phyloP scores from a whole-genome alignment of 176 grass and related monocot genomes.

The Avena insularis region DNA sequence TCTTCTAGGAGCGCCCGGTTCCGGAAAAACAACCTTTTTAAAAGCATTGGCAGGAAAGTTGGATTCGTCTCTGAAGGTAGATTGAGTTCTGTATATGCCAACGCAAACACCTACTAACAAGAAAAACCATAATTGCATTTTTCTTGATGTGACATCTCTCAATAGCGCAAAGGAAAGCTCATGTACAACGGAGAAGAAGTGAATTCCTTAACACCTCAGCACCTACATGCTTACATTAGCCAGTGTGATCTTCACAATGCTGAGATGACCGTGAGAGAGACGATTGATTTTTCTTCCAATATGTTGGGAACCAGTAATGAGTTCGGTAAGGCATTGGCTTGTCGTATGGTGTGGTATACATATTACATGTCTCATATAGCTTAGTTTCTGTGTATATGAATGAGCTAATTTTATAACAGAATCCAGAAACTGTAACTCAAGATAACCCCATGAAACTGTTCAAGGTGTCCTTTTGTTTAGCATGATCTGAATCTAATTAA shows the following conservation, averaged over 20 bases:
- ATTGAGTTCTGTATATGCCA: not conserved
- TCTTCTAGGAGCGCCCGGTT: conserved; percentile 68
- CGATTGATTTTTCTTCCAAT: conserved; percentile 53
- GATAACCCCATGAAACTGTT: not conserved
- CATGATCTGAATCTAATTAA: not conserved
- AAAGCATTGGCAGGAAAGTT: conserved; percentile 60
- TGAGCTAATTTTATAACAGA: conserved; percentile 4
- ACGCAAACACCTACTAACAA: not conserved
- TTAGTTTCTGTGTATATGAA: not conserved
- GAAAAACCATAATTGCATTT: conserved; percentile 25
- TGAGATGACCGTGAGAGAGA: conserved; percentile 78
- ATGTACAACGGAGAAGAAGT: conserved; percentile 61
- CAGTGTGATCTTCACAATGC: conserved; percentile 68
- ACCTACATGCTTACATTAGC: conserved; percentile 59
- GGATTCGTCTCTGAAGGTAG: conserved; percentile 53
- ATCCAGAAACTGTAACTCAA: conserved; percentile 21
- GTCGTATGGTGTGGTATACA: not conserved
- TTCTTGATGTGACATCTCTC: conserved; percentile 6
- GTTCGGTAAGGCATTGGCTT: conserved; percentile 45
- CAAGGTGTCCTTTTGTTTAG: not conserved
- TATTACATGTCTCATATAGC: not conserved
- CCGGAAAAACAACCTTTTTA: conserved; percentile 72
- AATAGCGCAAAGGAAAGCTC: conserved; percentile 60
- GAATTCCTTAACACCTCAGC: conserved; percentile 33
- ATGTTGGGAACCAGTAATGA: conserved; percentile 50